Conservation (phyloP, 257 asterid species). For the Leonotis leonurus region DNA sequence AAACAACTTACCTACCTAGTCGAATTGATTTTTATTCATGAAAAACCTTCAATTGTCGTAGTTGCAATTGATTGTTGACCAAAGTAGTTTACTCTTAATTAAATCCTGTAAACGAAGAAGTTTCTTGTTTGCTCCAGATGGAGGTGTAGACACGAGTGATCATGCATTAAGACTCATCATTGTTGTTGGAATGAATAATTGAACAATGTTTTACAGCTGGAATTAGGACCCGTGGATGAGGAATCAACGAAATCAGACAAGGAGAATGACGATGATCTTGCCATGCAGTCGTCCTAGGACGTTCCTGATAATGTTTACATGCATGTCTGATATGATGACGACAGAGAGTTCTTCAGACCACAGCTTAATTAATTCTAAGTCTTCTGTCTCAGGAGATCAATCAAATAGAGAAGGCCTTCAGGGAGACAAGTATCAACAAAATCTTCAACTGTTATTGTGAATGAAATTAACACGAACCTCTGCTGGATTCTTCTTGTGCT, state of each 20-base stretch:
- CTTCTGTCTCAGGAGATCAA: too few relatives aligned
- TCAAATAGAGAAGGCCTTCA: slow-evolving; percentile 10
- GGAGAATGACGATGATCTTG: slow-evolving; percentile 89
- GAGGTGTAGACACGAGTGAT: too few relatives aligned
- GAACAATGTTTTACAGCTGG: slow-evolving; percentile 44
- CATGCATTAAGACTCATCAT: too few relatives aligned
- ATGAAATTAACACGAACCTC: slow-evolving; percentile 21
- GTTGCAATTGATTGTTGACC: neutral
- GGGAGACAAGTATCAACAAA: slow-evolving; percentile 40
- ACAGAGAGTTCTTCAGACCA: slow-evolving; percentile 12
- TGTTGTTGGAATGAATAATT: neutral
- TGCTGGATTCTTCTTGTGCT: slow-evolving; percentile 20
- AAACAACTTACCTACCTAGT: too few relatives aligned
- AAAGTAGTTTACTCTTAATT: neutral
- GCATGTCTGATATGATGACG: slow-evolving; percentile 45
- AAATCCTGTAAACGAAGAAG: too few relatives aligned
- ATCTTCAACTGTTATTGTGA: slow-evolving; percentile 38
- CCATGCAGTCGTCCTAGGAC: slow-evolving; percentile 68
- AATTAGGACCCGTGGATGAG: slow-evolving; percentile 90
- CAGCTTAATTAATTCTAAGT: slow-evolving; percentile 10
- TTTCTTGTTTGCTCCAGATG: too few relatives aligned
- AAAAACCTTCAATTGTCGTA: neutral
- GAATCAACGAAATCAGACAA: slow-evolving; percentile 74
- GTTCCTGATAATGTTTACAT: slow-evolving; percentile 27
- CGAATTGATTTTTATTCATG: neutral